These are phyloP conservation scores for Coemansia sp. DNA, from an alignment of 192 early-diverging fungal genomes.

Conservation along the genomic window DNA sequence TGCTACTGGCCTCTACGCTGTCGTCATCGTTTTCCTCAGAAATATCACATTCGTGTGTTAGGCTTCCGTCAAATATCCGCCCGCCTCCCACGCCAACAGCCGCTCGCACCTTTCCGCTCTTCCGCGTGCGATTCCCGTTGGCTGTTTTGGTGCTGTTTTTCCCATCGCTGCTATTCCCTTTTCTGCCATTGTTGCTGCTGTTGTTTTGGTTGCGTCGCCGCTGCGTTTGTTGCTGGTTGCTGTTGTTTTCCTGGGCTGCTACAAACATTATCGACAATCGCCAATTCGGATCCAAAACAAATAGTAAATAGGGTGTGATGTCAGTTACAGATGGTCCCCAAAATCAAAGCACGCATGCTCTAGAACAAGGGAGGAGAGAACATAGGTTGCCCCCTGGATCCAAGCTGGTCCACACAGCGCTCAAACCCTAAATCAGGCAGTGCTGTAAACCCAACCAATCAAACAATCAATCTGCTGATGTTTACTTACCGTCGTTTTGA, in stretches of 20 bases:
- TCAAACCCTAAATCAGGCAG: not conserved
- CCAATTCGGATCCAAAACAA: no score
- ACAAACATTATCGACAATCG: not conserved
- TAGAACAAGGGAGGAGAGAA: no score
- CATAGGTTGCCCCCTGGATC: no score
- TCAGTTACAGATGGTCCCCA: no score
- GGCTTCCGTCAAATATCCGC: constrained; percentile 33
- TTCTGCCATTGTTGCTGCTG: constrained; percentile 8
- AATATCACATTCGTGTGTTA: constrained; percentile 15
- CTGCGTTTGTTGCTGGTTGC: not conserved
- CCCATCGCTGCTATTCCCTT: not conserved
- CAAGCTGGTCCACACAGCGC: not conserved
- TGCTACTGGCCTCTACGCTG: not conserved
- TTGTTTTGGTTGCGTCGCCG: constrained; percentile 13
- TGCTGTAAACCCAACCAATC: not conserved
- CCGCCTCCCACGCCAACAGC: constrained; percentile 31
- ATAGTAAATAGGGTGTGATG: no score
- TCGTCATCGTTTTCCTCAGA: constrained; percentile 2
- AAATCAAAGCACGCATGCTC: no score
- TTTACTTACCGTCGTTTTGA: not conserved
- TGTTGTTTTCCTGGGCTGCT: not conserved
- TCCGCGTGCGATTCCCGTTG: constrained; percentile 10
- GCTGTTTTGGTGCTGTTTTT: constrained; percentile 1
- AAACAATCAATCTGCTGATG: not conserved
- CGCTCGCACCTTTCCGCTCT: constrained; percentile 14